Base-by-base conservation (phyloP, 148 eudicot species). In the Mesembryanthemum crystallinum region DNA sequence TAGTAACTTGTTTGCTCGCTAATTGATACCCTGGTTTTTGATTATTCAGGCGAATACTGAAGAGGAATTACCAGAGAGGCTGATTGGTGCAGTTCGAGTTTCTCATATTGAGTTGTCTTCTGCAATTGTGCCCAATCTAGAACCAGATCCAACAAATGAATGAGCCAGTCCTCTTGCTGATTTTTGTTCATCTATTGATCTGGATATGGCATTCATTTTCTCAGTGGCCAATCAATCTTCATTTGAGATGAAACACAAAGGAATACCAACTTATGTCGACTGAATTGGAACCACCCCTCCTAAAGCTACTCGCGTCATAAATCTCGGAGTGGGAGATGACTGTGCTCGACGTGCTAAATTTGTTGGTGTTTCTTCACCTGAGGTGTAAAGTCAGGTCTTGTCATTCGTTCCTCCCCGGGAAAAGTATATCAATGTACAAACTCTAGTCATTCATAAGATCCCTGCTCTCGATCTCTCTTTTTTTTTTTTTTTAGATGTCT, bases 11-110 rank as follows among this genome's bases (percentile, higher is more conserved):
- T 33, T 35, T 61, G 15, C 58, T 23, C 67, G 28, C 30, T 67
- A 45, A n/a, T 32, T 59, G 73, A 67, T 55, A 45, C 18, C 59
- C 37, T 69, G 43, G 24, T 72, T 24, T 51, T 54, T 66, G 45
- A 47, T 66, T 60, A 24, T 37, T 39, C 86, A 94, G 98, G 98
- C 88, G 71, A 94, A 92, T 79, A 82, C 88, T 0, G 69, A 79
- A 18, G 94, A 89, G 61, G 98, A 94, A 84, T 85, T 95, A 79
- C 99, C 97, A 60, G 99, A 95, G 89, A 87, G 86, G 71, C 80
- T 95, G 73, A 86, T 95, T 37, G 94, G 99, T 47, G 99, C 99
- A 24, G 90, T 92, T 67, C 93, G 97, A 69, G 90, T 85, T 65
- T 88, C 97, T 69, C 99, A 95, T 77, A 83, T 94, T 60, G 96